phyloP scores from a whole-genome alignment of 2,329 filamentous ascomycete species.

The Nigrospora osmanthi region DNA sequence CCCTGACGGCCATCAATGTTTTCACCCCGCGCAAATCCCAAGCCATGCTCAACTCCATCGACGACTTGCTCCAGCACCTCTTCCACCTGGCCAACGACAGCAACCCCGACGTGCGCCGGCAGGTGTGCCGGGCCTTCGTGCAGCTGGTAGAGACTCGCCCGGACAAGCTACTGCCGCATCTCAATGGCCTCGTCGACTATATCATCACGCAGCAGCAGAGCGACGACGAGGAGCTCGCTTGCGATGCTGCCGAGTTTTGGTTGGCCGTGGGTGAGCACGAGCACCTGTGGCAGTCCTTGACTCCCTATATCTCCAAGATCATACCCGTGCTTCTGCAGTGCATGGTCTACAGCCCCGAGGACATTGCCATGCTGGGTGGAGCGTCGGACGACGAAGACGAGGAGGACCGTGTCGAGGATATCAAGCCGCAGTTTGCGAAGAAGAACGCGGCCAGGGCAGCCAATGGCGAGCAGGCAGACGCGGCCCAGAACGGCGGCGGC shows the following conservation, averaged over 20 bases:
- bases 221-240: conserved; percentile 80
- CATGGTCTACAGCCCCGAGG: conserved; percentile 95
- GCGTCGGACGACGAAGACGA: conserved; percentile 85
- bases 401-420: conserved; percentile 83
- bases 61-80: conserved; percentile 73
- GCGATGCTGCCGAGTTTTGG: conserved; percentile 97
- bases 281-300: conserved; percentile 66
- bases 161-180: conserved; percentile 83
- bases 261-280: conserved; percentile 85
- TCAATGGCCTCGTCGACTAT: conserved; percentile 83
- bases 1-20: conserved; percentile 80
- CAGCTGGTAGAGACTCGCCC: conserved; percentile 85
- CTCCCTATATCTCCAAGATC: conserved; percentile 73
- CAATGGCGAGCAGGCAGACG: conserved; percentile 44
- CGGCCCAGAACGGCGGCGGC: conserved; percentile 40
- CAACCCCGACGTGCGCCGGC: conserved; percentile 75
- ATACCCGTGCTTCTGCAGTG: conserved; percentile 85
- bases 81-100: conserved; percentile 74
- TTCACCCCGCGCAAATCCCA: conserved; percentile 83
- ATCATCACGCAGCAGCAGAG: conserved; percentile 84
- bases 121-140: conserved; percentile 90
- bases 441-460: conserved; percentile 49
- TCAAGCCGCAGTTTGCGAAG: conserved; percentile 87
- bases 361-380: conserved; percentile 76
- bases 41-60: conserved; percentile 72